A percentile compares a stretch with the other conserved stretches of the same genome.
These are phyloP conservation scores for Epithele typhae DNA, from an alignment of 768 basidiomycete genomes.

Conservation along the genomic window DNA sequence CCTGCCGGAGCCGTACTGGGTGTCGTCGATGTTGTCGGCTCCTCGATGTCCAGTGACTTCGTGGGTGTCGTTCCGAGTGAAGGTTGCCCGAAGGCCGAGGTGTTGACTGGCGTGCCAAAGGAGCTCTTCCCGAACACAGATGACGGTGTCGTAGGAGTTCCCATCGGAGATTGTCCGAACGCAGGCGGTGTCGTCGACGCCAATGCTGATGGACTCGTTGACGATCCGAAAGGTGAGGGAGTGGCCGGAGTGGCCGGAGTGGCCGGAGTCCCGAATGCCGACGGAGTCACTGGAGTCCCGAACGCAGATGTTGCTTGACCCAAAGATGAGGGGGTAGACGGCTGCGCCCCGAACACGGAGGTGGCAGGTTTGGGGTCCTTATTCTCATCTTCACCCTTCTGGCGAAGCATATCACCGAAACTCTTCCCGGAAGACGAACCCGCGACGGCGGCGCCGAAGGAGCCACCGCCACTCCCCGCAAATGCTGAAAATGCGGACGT, in stretches of 20 bases:
- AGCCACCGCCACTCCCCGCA: conserved; percentile 22
- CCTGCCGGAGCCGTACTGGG: conserved; percentile 23
- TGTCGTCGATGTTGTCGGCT: conserved; percentile 14
- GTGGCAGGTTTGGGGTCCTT: neutral
- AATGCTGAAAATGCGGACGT: conserved; percentile 4
- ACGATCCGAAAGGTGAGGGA: no score
- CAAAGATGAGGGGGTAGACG: no score
- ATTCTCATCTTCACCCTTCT: no score
- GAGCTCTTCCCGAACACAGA: neutral
- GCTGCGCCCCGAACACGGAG: no score
- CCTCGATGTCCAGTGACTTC: no score
- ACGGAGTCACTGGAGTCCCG: no score
- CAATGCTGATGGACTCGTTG: no score
- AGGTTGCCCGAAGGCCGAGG: neutral
- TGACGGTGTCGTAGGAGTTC: conserved; percentile 2
- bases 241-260: no score
- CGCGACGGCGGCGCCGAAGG: conserved; percentile 26
- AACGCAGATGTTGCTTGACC: no score
- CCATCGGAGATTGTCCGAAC: conserved; percentile 17
- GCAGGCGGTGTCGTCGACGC: neutral
- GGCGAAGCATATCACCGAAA: neutral
- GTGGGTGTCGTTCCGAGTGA: no score
- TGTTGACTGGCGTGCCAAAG: neutral
- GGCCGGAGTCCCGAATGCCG: no score
- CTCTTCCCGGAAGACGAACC: neutral